Base-by-base conservation (phyloP, 2,329 filamentous ascomycete species). In the Grosmannia serpens region DNA sequence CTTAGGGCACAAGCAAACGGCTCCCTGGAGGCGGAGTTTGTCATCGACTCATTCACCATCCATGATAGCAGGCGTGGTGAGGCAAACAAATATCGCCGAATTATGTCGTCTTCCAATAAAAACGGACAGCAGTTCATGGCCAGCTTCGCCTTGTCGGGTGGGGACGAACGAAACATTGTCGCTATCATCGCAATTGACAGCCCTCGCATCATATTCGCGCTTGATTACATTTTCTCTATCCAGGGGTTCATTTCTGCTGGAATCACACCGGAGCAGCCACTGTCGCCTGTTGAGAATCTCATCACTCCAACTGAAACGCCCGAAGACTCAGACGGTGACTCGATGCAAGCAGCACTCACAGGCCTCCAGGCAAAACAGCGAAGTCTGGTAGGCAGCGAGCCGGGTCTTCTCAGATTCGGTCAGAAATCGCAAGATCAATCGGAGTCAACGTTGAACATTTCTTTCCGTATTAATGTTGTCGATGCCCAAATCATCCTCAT, bases 71-170 rank as follows among this genome's bases (percentile, higher is more conserved):
- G 95, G n/a, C 85, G 84, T 5, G 82, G 84, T 57, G 91, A 95
- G 65, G 88, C 87, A 6, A 99, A 96, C 75, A 96, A 95, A 69
- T 99, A 95, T 78, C 85, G 91, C 55, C 95, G 92, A 70, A 96
- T 99, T 73, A 97, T 99, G 94, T 91, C 91, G 1, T 86, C 95
- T 58, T 91, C 91, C 67, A 97, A 96, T 71, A 92, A 91, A 65
- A 87, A 91, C 58, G 91, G 94, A 52, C 91, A 97, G 70, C 95
- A 99, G 66, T 91, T 99, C 67, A 99, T 99, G 94, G 94, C 94
- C 22, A 96, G 88, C 69, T 76, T 99, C 4, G 95, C 91, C 0
- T 95, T 99, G 72, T 91, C 91, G 0, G 89, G 91, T 20, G 91
- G 91, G 4, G 77, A 84, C 38, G 87, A 96, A 47, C 84, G 85